phyloP scores from a whole-genome alignment of 176 grass and related monocot species.

The Oryza officinalis region DNA sequence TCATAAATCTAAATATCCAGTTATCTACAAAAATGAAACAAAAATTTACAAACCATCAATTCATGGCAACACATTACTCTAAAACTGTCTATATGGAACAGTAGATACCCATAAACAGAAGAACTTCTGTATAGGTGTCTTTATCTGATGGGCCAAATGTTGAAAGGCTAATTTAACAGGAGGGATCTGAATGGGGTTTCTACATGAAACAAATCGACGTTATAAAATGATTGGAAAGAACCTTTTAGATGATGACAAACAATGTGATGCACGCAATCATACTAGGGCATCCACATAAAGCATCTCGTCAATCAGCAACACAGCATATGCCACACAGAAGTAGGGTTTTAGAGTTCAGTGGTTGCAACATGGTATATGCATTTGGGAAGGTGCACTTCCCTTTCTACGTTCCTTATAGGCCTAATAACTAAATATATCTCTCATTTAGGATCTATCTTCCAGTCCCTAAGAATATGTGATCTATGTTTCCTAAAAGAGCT shows the following conservation, averaged over 20 bases:
- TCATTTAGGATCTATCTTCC: neutral
- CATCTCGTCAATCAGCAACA: neutral
- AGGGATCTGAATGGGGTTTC: neutral
- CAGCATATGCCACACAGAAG: neutral
- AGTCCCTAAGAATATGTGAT: neutral
- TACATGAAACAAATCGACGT: neutral
- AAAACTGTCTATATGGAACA: neutral
- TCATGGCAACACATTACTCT: neutral
- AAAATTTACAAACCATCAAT: constrained; percentile 2
- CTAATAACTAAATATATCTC: neutral
- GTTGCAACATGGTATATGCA: neutral
- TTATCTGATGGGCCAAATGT: neutral
- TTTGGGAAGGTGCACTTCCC: constrained; percentile 17
- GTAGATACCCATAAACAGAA: neutral
- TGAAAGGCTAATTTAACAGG: neutral
- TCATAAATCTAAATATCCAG: constrained; percentile 13
- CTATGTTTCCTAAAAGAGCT: constrained; percentile 23
- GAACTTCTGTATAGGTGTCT: neutral
- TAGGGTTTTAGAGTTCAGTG: too few species aligned
- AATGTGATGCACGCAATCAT: neutral
- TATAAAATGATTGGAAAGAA: neutral
- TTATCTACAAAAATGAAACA: constrained; percentile 2
- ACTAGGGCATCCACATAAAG: neutral
- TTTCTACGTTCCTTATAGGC: neutral
- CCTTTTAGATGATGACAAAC: neutral